Evolutionary conservation across 345 rosid species (phyloP).

Genomic region (Bruguiera parviflora): DNA sequence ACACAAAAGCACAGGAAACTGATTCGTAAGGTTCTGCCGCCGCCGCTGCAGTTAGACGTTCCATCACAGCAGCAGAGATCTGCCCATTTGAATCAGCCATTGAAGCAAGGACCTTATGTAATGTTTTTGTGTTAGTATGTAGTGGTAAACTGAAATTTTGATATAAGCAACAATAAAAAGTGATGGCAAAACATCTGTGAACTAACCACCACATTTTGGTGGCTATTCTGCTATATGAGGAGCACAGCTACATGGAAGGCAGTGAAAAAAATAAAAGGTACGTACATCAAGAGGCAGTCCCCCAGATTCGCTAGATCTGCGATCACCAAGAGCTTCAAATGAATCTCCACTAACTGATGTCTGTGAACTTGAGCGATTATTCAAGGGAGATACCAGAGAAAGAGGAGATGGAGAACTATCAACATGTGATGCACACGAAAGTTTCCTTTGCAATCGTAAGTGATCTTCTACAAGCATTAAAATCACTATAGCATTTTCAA

Average conservation of each 20-base stretch:
- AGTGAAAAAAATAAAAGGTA: conserved; percentile 8
- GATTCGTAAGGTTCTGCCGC: conserved; percentile 98
- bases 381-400: conserved; percentile 58
- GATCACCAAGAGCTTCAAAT: conserved; percentile 56
- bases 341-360: conserved; percentile 46
- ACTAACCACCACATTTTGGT: conserved; percentile 2
- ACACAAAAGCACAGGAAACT: conserved; percentile 95
- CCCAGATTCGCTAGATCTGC: conserved; percentile 59
- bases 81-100: conserved; percentile 98
- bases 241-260: neutral
- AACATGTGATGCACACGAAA: conserved; percentile 49
- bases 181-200: conserved; percentile 13
- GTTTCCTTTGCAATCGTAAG: conserved; percentile 91
- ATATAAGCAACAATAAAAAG: conserved; percentile 9
- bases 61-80: conserved; percentile 86
- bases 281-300: conserved; percentile 88
- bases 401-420: conserved; percentile 75
- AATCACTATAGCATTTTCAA: conserved; percentile 98
- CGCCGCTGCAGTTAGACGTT: conserved; percentile 91
- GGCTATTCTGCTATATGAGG: neutral
- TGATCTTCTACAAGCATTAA: conserved; percentile 99
- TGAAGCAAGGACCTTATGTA: conserved; percentile 81
- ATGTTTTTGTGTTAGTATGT: conserved; percentile 20
- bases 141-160: conserved; percentile 4
- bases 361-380: conserved; percentile 41